Conservation (phyloP, 108 stramenopile species). For the Cyclotella kingstonii region DNA sequence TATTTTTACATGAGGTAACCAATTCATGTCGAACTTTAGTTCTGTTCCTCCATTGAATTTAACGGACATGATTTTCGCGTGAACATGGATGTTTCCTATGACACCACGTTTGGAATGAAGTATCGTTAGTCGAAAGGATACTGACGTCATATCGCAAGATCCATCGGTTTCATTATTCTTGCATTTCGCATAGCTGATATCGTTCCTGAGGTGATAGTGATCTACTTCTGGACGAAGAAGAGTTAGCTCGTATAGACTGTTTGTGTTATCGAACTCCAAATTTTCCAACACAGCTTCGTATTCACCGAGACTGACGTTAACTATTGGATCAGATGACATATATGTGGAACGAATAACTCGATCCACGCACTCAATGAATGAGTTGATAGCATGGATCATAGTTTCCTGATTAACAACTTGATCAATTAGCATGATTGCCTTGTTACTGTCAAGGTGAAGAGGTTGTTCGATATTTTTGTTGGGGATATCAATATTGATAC, state of each 20-base stretch:
- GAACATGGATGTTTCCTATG: constrained; percentile 23
- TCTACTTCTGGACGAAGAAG: constrained; percentile 46
- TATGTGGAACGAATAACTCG: constrained; percentile 9
- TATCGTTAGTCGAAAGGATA: constrained; percentile 34
- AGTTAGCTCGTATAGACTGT: constrained; percentile 40
- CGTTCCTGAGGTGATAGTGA: constrained; percentile 39
- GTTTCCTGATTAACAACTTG: constrained; percentile 36
- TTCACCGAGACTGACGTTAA: constrained; percentile 23
- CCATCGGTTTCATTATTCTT: constrained; percentile 1
- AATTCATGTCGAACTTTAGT: constrained; percentile 43
- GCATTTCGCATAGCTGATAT: constrained; percentile 29
- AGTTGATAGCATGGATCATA: constrained; percentile 40
- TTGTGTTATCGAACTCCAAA: constrained; percentile 22
- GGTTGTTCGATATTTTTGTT: constrained; percentile 18
- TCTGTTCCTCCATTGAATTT: constrained; percentile 37
- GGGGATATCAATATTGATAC: constrained; percentile 37
- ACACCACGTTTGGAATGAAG: constrained; percentile 15
- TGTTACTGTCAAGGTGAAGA: constrained; percentile 33
- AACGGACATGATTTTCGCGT: constrained; percentile 12
- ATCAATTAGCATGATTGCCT: constrained; percentile 36
- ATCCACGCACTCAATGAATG: constrained; percentile 48
- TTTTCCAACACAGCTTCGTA: constrained; percentile 25
- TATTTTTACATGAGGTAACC: constrained; percentile 27
- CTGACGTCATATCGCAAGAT: constrained; percentile 4
- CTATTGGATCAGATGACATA: constrained; percentile 16